Evolutionary conservation across 331 rosid species (phyloP), one percentile per base, ranked within the genome.

Genomic region (Pyracantha coccinea): DNA sequence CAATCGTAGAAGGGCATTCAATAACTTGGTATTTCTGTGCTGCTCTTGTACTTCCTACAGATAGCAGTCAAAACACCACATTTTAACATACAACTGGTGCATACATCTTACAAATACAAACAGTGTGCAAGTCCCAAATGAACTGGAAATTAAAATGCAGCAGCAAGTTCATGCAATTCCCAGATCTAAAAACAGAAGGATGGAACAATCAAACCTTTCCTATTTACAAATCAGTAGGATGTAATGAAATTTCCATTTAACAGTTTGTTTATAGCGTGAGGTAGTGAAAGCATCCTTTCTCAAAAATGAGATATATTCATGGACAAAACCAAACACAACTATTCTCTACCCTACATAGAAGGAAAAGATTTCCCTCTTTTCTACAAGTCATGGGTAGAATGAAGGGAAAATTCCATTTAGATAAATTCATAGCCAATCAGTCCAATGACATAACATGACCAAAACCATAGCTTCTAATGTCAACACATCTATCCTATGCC

Each of bases 11-110:
- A 95, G 97, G 45, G 93, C 89, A 81, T 92, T 89, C 97, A 92
- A 83, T 79, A 95, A 82, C 83, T 92, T 95, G 61, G 97, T 89
- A 84, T 88, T 95, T 61, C 97, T 79, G 80, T 92, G 99, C 87
- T 90, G 97, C 86, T 95, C 97, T 85, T 90, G 89, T 27, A 94
- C 79, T 88, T 87, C 97, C 99, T 95, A 73, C 52, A 73, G 55
- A 62, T 68, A 64, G 78, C 73, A 79, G 80, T 53, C 70, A 79
- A 82, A 82, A 60, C 62, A 73, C 66, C 57, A 78, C 71, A 75
- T 73, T 69, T 80, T 66, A 41, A 60, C 28, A 69, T 27, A 27
- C 54, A 60, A 54, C 50, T n/a, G 20, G 68, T 45, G 45, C 23
- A 61, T 27, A 73, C 28, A 27, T 27, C 28, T 27, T 27, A 27